Conservation (phyloP, 352 stramenopile species). For the Globisporangium barbulae region DNA sequence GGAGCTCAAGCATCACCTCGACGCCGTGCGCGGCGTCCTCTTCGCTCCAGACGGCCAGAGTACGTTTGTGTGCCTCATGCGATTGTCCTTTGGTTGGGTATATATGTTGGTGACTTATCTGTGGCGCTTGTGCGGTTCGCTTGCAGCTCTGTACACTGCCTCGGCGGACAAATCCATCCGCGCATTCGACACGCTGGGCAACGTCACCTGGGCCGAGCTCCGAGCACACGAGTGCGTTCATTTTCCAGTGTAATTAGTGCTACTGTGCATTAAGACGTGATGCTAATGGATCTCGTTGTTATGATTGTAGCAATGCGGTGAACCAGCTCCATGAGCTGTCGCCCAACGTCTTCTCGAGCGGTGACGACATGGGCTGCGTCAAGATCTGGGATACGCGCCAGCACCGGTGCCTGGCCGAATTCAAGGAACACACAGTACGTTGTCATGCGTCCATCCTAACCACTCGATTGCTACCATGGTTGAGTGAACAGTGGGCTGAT, state of each 20-base stretch:
- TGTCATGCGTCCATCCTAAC: background rate
- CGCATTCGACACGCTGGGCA: slow-evolving; percentile 75
- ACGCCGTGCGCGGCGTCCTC: slow-evolving; percentile 61
- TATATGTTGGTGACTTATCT: background rate
- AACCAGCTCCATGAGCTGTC: slow-evolving; percentile 76
- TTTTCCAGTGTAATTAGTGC: background rate
- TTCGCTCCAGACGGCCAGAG: slow-evolving; percentile 79
- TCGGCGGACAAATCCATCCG: slow-evolving; percentile 82
- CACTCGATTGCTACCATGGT: background rate
- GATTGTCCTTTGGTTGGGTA: background rate
- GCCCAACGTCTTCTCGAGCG: slow-evolving; percentile 66
- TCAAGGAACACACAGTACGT: slow-evolving; percentile 88
- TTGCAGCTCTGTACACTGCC: slow-evolving; percentile 67
- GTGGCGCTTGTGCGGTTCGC: slow-evolving; percentile 4
- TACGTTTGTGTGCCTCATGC: slow-evolving; percentile 19
- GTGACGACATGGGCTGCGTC: slow-evolving; percentile 78
- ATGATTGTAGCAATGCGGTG: slow-evolving; percentile 42
- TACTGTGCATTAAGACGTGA: background rate
- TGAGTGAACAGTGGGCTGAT: background rate
- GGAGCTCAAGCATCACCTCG: slow-evolving; percentile 73
- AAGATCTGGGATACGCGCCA: slow-evolving; percentile 89
- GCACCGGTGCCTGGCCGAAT: slow-evolving; percentile 82
- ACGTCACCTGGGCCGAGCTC: slow-evolving; percentile 75
- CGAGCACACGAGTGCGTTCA: slow-evolving; percentile 59
- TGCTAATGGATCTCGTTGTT: background rate